Evolutionary conservation across 1,284 basidiomycete species (phyloP), one percentile per base, ranked within the genome.

Genomic region (Leccinum variabile): DNA sequence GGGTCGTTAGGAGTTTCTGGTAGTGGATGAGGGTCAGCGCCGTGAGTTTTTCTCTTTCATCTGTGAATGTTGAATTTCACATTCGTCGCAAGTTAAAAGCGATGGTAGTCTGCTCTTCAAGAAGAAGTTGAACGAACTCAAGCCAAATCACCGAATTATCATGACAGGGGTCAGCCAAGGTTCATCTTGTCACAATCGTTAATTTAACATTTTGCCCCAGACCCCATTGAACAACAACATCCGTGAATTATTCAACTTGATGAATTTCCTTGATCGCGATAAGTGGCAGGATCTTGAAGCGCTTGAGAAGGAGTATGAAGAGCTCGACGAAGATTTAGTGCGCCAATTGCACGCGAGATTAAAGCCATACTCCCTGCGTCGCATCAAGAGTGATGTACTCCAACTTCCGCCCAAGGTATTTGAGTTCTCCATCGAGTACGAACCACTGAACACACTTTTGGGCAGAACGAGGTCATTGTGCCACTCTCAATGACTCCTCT

Each of bases 221-320:
- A 98, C 97, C 1, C 97, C 97, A 2, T 78, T 99, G 59, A 98
- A 99, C 76, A 98, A 98, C 79, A 98, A 97, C 71, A 89, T 98
- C 41, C 85, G 93, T 59, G 97, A 99, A 76, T 77, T 97, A 25
- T 95, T 97, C 81, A 97, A 95, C 74, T 82, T 98, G 50, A 94
- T 98, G 86, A 93, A 94, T 75, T 97, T 97, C 78, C 84, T 97
- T 14, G 93, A 96, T 74, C 86, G 88, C 1, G 72, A 79, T 1
- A 80, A 88, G 60, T 97, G 92, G 91, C 78, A 78, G 13, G 84
- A 96, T 71, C 77, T 97, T 18, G 84, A 88, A 66, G 81, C 76
- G 4, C 80, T 96, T 5, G 88, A 90, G 67, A 84, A 81, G 69
- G 86, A 88, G 73, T 88, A 91, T 63, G 87, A 88, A 66, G 86